phyloP scores from a whole-genome alignment of 495 filamentous ascomycete genomes.

The Trichoderma reesei region DNA sequence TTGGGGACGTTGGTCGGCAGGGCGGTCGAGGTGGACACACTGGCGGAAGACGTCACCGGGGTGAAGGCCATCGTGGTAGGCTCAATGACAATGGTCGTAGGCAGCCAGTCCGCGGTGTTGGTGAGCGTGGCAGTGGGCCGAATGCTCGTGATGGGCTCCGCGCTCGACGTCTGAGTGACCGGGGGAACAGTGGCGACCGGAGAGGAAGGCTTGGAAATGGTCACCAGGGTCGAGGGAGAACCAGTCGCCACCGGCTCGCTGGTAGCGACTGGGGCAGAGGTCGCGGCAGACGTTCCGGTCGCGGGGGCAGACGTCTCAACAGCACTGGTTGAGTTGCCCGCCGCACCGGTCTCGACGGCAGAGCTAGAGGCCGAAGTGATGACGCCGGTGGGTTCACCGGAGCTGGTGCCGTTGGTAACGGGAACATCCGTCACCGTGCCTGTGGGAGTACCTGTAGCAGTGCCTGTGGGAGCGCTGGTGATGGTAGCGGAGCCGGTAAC shows the following conservation, averaged over 20 bases:
- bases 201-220: background rate
- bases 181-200: background rate
- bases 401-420: background rate
- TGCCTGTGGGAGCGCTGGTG: background rate
- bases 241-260: background rate
- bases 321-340: background rate
- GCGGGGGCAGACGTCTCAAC: background rate
- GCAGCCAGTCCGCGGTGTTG: conserved; percentile 32
- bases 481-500: background rate
- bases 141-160: conserved; percentile 24
- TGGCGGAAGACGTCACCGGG: conserved; percentile 15
- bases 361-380: background rate
- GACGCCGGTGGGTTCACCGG: background rate
- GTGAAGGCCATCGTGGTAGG: conserved; percentile 24
- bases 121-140: conserved; percentile 30
- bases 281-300: background rate
- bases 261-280: background rate
- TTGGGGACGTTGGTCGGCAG: conserved; percentile 59
- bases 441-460: background rate
- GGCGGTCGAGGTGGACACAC: conserved; percentile 24
- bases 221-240: background rate
- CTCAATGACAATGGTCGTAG: conserved; percentile 33
- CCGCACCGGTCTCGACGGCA: background rate
- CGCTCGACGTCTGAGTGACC: background rate
- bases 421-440: background rate